Evolutionary conservation across 495 filamentous ascomycete genomes (phyloP), one percentile per base, ranked within the genome.

Genomic region (Penicillium paradoxum): DNA sequence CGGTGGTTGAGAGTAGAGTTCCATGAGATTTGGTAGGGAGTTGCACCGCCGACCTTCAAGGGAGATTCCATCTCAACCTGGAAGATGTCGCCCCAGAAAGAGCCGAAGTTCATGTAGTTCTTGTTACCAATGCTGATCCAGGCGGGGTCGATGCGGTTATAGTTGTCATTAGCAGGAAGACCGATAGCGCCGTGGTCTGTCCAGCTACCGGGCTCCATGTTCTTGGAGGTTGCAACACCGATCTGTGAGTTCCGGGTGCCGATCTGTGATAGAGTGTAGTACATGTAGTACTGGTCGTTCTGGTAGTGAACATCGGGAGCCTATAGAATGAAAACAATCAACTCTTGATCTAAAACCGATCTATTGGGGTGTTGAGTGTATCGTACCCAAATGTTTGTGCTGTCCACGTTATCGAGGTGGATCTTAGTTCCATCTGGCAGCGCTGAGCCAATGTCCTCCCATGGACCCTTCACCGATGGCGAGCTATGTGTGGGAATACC

Each of bases 141-240:
- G 66, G 86, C 86, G 3, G 76, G 67, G 60, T 91, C 87, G 54
- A 91, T 90, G 32, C 84, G 79, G 60, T 90, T 89, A 72, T 84
- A 88, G 45, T 62, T 65, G 2, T 70, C 32, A 27, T 67, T 65
- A 8, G 79, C 82, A 3, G 62, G 45, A 39, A 87, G 65, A 2
- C 83, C 83, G 2, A 79, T 76, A 11, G 62, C 48, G 43, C 73
- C 73, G 33, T 72, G 71, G 54, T 76, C 73, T 9, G 73, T 80
- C 79, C 86, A 91, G 22, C 75, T 77, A 33, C 80, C 83, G 0
- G 68, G 58, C 19, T 86, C 79, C 66, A 90, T 66, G 40, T 69
- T 81, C 4, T 71, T 63, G 10, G 80, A 85, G n/a, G 79, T 84
- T 41, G 86, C 88, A 15, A 88, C 73, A 21, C 85, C 87, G 49